Base-by-base conservation (phyloP, 2,329 filamentous ascomycete genomes). In the Ceratocystis alfenasii region DNA sequence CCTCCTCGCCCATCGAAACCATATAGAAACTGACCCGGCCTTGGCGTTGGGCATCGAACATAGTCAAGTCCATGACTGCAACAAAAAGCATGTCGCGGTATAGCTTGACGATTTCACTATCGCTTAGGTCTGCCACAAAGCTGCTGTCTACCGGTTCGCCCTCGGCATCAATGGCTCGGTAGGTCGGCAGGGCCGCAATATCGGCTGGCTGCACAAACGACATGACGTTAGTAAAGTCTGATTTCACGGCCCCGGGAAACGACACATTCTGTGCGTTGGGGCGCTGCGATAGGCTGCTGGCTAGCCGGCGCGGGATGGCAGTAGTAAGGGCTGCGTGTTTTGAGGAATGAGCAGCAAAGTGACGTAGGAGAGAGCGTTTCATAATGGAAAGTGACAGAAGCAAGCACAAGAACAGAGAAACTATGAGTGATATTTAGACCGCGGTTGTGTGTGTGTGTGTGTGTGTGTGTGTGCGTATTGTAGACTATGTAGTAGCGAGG, bases 41-140 rank as follows among this genome's bases (percentile, higher is more conserved):
- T 76, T 99, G 94, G 59, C 94, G 82, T 76, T 99, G 94, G 0
- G 94, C 92, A 72, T 99, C 94, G 73, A 96, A 96, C 92, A 97
- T 97, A 74, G 97, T 89, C 65, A 95, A 76, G 73, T 99, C 94
- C 90, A 99, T 94, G 70, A 97, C 88, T 66, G 88, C 85, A 8
- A 87, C 78, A 45, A 79, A 81, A 8, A 88, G 72, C 86, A 88
- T 88, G 71, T 86, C 83, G 67, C 77, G 80, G 74, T 87, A 87
- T 63, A 86, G 75, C 72, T 83, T 81, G 65, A 84, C 72, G 12
- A 85, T 77, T 69, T 81, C 76, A 63, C 81, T 79, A 64, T 94
- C 85, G 50, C 81, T 79, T 1, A 94, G 83, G 72, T 92, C 86
- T 0, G 85, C 83, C 63, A 80, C 78, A 71, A 88, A 86, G 12